phyloP scores from a whole-genome alignment of 2,329 filamentous ascomycete species.

The Trichoderma atrobrunneum region DNA sequence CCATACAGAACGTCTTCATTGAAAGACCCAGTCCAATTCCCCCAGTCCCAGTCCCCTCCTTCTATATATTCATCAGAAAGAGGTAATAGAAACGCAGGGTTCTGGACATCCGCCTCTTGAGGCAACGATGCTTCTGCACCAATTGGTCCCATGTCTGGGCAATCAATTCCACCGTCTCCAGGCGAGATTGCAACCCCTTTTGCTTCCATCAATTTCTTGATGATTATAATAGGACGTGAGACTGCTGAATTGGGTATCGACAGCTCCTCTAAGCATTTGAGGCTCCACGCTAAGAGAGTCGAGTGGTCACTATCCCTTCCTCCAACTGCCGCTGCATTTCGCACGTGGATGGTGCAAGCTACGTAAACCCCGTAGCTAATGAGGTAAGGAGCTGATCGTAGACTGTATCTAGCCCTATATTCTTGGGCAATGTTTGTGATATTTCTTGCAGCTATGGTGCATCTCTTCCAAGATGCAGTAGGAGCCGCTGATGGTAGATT shows the following conservation, averaged over 20 bases:
- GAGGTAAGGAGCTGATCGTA: slow-evolving; percentile 36
- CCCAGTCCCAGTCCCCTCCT: neutral
- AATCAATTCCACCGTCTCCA: neutral
- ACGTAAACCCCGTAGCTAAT: slow-evolving; percentile 39
- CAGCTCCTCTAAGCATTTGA: neutral
- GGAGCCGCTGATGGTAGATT: neutral
- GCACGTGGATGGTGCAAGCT: slow-evolving; percentile 40
- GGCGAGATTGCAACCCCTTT: neutral
- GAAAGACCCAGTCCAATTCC: neutral
- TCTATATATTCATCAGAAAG: neutral
- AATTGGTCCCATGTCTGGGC: neutral
- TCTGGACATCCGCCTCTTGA: neutral
- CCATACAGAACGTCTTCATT: neutral
- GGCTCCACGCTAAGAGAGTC: neutral
- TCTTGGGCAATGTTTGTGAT: slow-evolving; percentile 33
- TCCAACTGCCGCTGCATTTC: slow-evolving; percentile 28
- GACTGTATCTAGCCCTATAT: slow-evolving; percentile 33
- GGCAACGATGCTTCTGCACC: neutral
- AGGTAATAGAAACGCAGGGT: neutral
- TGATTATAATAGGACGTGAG: neutral
- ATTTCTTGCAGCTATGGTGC: slow-evolving; percentile 31
- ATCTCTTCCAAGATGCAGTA: slow-evolving; percentile 28
- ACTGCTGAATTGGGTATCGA: neutral
- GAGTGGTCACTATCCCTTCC: neutral
- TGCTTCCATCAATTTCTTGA: neutral